Conservation (phyloP, 495 filamentous ascomycete species). For the Rhypophila decipiens region DNA sequence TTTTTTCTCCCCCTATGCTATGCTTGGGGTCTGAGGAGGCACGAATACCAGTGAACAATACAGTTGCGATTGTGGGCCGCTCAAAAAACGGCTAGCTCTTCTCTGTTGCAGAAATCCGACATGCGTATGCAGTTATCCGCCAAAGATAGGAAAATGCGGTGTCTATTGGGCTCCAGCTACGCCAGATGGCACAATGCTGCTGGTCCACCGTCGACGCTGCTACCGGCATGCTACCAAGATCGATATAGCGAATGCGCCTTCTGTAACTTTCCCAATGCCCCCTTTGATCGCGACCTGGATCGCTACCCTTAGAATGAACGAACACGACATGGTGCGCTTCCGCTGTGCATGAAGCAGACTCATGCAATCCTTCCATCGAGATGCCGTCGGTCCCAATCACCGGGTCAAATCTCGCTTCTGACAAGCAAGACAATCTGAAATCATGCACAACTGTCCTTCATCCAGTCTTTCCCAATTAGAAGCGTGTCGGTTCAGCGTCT, state of each 20-base stretch:
- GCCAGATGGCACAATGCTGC: conserved; percentile 45
- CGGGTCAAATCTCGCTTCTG: conserved; percentile 13
- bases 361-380: conserved; percentile 11
- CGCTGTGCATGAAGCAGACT: conserved; percentile 10
- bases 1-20: too few relatives aligned
- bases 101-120: conserved; percentile 23
- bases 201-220: conserved; percentile 29
- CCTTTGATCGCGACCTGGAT: conserved; percentile 8
- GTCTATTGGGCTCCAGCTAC: conserved; percentile 30
- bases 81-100: conserved; percentile 20
- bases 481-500: conserved; percentile 21
- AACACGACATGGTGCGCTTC: conserved; percentile 9
- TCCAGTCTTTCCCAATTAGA: conserved; percentile 8
- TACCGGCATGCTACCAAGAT: conserved; percentile 17
- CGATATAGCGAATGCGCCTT: conserved; percentile 18
- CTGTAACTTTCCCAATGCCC: conserved; percentile 10
- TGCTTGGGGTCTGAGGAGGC: conserved; percentile 5
- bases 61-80: conserved; percentile 9
- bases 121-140: conserved; percentile 24
- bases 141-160: conserved; percentile 21
- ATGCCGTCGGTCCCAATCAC: conserved; percentile 11
- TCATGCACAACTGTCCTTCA: background rate
- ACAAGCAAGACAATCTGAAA: too few relatives aligned
- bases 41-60: conserved; percentile 5
- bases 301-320: conserved; percentile 7